These are phyloP conservation scores for Russula olivacea DNA, from an alignment of 768 basidiomycete species.

Conservation along the genomic window DNA sequence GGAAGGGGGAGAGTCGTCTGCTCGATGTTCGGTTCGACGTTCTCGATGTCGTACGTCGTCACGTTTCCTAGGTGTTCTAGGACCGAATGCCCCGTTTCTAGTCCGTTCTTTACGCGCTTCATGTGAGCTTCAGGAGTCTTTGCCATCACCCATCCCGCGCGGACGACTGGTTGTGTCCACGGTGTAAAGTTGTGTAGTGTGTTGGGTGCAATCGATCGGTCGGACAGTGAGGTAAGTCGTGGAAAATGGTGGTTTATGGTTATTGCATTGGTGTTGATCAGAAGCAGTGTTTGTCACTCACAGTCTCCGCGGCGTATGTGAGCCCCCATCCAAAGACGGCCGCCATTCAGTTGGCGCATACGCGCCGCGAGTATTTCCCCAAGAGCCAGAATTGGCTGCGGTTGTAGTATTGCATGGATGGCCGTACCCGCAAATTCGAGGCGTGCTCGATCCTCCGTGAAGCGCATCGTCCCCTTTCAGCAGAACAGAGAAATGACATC, in stretches of 20 bases:
- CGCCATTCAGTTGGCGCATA: slow-evolving; percentile 31
- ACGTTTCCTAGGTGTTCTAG: slow-evolving; percentile 21
- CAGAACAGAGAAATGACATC: background rate
- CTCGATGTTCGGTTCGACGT: slow-evolving; percentile 3
- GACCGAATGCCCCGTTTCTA: slow-evolving; percentile 30
- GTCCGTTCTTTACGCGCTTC: slow-evolving; percentile 31
- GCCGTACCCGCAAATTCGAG: slow-evolving; percentile 11
- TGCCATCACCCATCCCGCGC: slow-evolving; percentile 34
- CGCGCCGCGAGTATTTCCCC: slow-evolving; percentile 31
- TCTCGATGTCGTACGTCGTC: slow-evolving; percentile 13
- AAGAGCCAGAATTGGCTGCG: slow-evolving; percentile 28
- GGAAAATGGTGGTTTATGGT: background rate
- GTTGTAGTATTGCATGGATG: background rate
- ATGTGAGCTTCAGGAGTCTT: slow-evolving; percentile 34
- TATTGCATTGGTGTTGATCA: too few relatives aligned
- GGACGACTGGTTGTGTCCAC: slow-evolving; percentile 26
- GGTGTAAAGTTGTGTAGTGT: too few relatives aligned
- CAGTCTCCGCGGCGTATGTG: slow-evolving; percentile 44
- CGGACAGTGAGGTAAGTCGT: background rate
- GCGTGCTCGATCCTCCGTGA: slow-evolving; percentile 9
- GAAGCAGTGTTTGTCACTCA: too few relatives aligned
- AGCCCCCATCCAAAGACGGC: slow-evolving; percentile 38
- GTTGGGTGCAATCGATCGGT: too few relatives aligned
- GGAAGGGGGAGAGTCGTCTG: slow-evolving; percentile 7
- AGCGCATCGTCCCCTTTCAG: slow-evolving; percentile 20